A percentile compares a stretch with the other conserved stretches of the same genome.
Evolutionary conservation across 2,329 filamentous ascomycete species (phyloP).

Genomic region (Didymella arachidicola): DNA sequence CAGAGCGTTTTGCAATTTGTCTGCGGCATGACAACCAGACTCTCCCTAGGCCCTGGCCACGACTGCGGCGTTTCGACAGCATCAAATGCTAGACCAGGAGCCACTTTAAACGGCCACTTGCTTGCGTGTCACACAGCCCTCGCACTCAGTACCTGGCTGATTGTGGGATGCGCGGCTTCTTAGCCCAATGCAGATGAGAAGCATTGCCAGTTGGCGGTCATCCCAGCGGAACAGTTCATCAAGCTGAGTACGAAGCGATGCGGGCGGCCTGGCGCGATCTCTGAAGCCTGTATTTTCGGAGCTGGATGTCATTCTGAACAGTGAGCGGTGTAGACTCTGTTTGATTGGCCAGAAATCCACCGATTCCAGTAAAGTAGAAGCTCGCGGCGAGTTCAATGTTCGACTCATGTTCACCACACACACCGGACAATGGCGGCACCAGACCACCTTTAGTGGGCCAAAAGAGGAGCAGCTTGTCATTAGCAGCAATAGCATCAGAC

Average conservation of each 20-base stretch:
- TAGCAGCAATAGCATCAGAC: conserved; percentile 29
- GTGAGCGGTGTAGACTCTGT: conserved; percentile 45
- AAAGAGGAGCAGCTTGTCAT: conserved; percentile 8
- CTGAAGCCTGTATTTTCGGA: conserved; percentile 40
- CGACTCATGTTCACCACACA: conserved; percentile 21
- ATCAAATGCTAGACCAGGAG: conserved; percentile 31
- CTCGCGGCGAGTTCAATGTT: conserved; percentile 10
- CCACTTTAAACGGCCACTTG: conserved; percentile 23
- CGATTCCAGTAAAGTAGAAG: conserved; percentile 5
- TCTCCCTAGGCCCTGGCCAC: conserved; percentile 40
- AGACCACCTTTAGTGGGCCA: conserved; percentile 19
- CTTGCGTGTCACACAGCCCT: conserved; percentile 34
- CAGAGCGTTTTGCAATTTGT: conserved; percentile 32
- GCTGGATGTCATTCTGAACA: conserved; percentile 26
- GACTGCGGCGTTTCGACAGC: conserved; percentile 38
- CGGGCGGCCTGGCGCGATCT: conserved; percentile 29
- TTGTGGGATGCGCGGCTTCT: conserved; percentile 29
- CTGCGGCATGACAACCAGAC: conserved; percentile 41
- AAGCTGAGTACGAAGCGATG: conserved; percentile 34
- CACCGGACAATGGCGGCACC: conserved; percentile 19
- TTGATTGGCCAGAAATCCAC: conserved; percentile 25
- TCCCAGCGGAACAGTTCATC: conserved; percentile 37
- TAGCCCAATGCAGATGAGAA: conserved; percentile 32
- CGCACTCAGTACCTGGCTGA: conserved; percentile 38
- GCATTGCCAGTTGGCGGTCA: conserved; percentile 37